Percentiles rank a stretch among this genome's conserved stretches.
These are phyloP conservation scores for Colletotrichum viniferum DNA, from an alignment of 2,329 filamentous ascomycete species.

Conservation along the genomic window DNA sequence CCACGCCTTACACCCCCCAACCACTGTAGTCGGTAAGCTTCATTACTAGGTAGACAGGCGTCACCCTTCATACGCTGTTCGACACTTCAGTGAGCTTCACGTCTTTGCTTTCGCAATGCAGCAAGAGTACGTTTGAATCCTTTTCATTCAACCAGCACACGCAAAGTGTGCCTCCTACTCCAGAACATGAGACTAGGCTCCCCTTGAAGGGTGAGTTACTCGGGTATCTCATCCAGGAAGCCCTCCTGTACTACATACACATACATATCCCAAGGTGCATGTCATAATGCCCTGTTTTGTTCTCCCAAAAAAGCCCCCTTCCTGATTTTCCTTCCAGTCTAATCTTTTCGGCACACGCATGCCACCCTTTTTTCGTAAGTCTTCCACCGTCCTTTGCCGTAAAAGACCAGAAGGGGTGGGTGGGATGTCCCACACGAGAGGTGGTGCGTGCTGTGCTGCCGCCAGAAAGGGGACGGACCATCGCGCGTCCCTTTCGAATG, in stretches of 20 bases:
- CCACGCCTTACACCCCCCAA: not conserved
- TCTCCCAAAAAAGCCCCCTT: not conserved
- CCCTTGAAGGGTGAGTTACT: not conserved
- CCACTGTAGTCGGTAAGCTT: not conserved
- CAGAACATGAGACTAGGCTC: slow-evolving; percentile 2
- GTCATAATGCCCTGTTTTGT: not conserved
- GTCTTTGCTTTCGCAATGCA: not conserved
- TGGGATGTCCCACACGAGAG: not conserved
- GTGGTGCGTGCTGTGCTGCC: slow-evolving; percentile 8
- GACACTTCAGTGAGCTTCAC: not conserved
- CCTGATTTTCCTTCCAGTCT: not conserved
- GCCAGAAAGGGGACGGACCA: not conserved
- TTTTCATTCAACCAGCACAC: slow-evolving; percentile 5
- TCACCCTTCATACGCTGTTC: not conserved
- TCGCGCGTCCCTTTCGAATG: not conserved
- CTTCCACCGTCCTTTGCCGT: not conserved
- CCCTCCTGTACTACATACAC: slow-evolving; percentile 8
- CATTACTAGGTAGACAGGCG: not conserved
- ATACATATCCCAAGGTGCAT: not conserved
- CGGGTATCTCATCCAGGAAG: slow-evolving; percentile 18
- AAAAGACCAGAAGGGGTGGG: not conserved
- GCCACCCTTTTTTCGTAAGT: not conserved
- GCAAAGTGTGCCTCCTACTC: not conserved
- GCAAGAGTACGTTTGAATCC: not conserved
- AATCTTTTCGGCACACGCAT: not conserved